Evolutionary conservation across 768 basidiomycete species (phyloP).

Genomic region (Pleurotus ostreatus): DNA sequence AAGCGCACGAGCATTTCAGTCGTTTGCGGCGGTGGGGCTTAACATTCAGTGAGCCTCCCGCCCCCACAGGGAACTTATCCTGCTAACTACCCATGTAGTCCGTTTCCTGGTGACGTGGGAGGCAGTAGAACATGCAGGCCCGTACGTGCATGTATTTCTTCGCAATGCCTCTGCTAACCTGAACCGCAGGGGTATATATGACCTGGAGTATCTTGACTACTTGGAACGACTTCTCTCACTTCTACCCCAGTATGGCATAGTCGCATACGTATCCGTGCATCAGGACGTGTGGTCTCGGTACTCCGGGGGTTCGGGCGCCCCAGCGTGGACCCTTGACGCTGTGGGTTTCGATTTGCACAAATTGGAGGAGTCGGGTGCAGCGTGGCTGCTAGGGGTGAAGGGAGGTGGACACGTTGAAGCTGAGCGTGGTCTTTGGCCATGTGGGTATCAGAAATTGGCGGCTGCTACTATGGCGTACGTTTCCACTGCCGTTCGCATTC

Average conservation of each 20-base stretch:
- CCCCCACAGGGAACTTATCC: not conserved
- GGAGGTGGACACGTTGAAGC: conserved; percentile 72
- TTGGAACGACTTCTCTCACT: conserved; percentile 64
- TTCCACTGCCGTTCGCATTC: too few species aligned
- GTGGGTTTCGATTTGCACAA: conserved; percentile 82
- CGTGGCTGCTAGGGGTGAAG: conserved; percentile 80
- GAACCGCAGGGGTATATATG: conserved; percentile 73
- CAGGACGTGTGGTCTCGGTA: conserved; percentile 98
- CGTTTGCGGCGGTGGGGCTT: conserved; percentile 84
- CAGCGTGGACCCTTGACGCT: conserved; percentile 89
- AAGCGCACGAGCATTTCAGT: conserved; percentile 82
- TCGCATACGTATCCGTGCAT: conserved; percentile 78
- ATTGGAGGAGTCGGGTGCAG: conserved; percentile 80
- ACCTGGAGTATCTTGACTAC: conserved; percentile 79
- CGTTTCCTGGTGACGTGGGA: conserved; percentile 97
- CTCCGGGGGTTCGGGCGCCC: conserved; percentile 92
- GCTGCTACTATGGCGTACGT: conserved; percentile 88
- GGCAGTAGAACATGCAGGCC: conserved; percentile 90
- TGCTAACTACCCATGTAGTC: conserved; percentile 39
- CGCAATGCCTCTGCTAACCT: not conserved
- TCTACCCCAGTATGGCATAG: conserved; percentile 68
- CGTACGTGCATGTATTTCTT: conserved; percentile 47
- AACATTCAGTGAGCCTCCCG: conserved; percentile 64
- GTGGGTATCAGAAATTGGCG: conserved; percentile 91
- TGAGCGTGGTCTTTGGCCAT: conserved; percentile 88